phyloP scores from a whole-genome alignment of 1,284 basidiomycete genomes.

The Leccinum subrobustum region DNA sequence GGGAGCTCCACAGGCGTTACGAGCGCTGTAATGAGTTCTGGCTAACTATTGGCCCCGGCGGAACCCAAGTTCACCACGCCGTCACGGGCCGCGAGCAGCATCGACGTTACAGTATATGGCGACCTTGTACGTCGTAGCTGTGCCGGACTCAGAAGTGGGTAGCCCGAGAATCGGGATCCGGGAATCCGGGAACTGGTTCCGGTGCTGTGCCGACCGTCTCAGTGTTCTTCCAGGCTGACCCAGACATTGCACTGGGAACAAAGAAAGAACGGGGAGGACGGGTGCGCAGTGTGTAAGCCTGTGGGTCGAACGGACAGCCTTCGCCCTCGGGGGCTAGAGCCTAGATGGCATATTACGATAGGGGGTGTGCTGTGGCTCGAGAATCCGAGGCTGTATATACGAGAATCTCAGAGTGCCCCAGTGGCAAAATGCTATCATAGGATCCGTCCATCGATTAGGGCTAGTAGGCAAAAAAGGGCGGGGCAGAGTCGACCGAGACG shows the following conservation, averaged over 20 bases:
- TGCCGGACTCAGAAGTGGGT: neutral
- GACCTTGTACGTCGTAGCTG: neutral
- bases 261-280: neutral
- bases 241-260: neutral
- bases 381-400: neutral
- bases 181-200: neutral
- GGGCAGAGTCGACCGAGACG: no score
- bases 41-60: neutral
- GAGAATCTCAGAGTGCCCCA: neutral
- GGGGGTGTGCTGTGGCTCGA: slow-evolving; percentile 1
- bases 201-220: neutral
- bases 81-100: neutral
- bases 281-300: neutral
- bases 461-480: no score
- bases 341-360: neutral
- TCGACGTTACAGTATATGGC: neutral
- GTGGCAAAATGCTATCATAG: neutral
- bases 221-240: neutral
- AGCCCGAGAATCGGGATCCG: neutral
- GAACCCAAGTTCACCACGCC: neutral
- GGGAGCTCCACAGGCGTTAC: neutral
- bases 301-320: neutral
- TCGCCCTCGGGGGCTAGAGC: neutral
- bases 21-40: neutral
- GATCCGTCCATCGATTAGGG: neutral